Percentiles rank a stretch among this genome's conserved stretches.
Evolutionary conservation across 2,329 filamentous ascomycete species (phyloP).

Genomic region (Ascochyta koolunga): DNA sequence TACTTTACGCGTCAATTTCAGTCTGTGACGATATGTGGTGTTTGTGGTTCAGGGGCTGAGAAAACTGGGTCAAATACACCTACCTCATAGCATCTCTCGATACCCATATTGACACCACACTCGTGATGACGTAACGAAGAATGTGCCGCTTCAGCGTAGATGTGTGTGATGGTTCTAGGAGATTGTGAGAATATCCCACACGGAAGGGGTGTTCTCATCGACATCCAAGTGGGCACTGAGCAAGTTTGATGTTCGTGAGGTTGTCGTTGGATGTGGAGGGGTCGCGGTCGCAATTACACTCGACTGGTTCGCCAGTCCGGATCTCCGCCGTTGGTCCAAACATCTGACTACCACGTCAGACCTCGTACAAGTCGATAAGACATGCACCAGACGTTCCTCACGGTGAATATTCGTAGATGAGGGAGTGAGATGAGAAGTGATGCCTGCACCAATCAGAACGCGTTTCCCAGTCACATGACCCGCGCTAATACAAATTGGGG

Average conservation of each 20-base stretch:
- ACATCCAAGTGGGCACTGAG: not conserved
- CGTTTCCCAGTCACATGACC: conserved; percentile 23
- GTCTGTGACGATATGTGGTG: not conserved
- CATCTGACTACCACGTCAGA: conserved; percentile 29
- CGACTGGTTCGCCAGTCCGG: conserved; percentile 12
- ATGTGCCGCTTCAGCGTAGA: not conserved
- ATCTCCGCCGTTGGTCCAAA: conserved; percentile 25
- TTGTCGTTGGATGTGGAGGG: conserved; percentile 14
- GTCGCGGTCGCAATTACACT: conserved; percentile 15
- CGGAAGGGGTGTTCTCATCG: not conserved
- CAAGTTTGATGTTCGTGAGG: conserved; percentile 18
- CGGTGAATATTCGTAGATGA: conserved; percentile 1
- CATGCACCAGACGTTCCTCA: conserved; percentile 4
- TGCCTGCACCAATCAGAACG: conserved; percentile 7
- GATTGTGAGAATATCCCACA: not conserved
- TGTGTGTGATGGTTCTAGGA: not conserved
- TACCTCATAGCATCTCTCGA: not conserved
- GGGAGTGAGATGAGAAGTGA: not conserved
- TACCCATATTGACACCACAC: conserved; percentile 8
- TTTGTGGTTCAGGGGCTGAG: not conserved
- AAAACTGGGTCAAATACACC: not conserved
- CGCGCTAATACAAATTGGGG: conserved; percentile 13
- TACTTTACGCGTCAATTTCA: not conserved
- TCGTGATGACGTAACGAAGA: conserved; percentile 1
- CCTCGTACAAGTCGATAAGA: conserved; percentile 21